Evolutionary conservation across 73 alveolate species (phyloP), one percentile per base, ranked within the genome.

Genomic region (Stentor coeruleus): DNA sequence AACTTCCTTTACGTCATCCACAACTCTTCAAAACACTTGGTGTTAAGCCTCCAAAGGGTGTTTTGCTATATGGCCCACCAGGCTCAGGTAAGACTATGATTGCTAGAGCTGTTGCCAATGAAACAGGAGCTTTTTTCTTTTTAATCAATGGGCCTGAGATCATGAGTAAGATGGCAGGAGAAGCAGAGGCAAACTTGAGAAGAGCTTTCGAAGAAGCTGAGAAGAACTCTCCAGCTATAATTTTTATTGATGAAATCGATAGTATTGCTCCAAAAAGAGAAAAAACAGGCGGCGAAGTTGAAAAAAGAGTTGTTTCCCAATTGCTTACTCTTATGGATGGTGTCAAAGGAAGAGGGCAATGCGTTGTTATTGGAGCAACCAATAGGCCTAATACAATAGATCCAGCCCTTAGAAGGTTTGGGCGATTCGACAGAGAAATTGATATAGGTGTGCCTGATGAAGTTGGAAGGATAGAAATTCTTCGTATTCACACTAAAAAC

Each of bases 91-190:
- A 96, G 88, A 95, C 98, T 55, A 85, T 97, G 82, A 92, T 97
- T 75, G 99, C 99, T 38, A 94, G 98, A 86, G 99, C 99, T 58
- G 94, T 97, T 74, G 99, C 99, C 39, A 97, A 94, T 81, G 99
- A 97, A 89, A 97, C 99, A 38, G 99, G 99, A 85, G 98, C 98
- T 38, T 88, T 88, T 79, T 92, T 92, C 94, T 92, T 91, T 76
- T 90, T 91, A 74, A 92, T 92, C 91, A 91, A 92, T 83, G 98
- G 98, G 59, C 98, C 97, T 14, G 98, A 92, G 93, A 86, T 90
- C 88, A 97, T 96, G 99, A 86, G 97, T 81, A 97, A 97, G 88
- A 96, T 95, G 99, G 99, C 99, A n/a, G 99, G 99, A 72, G 99
- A 97, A 86, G 99, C 99, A 57, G 99, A 97, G 86, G 97, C 97